phyloP scores from a whole-genome alignment of 768 basidiomycete genomes.

The Mycena olivaceomarginata region DNA sequence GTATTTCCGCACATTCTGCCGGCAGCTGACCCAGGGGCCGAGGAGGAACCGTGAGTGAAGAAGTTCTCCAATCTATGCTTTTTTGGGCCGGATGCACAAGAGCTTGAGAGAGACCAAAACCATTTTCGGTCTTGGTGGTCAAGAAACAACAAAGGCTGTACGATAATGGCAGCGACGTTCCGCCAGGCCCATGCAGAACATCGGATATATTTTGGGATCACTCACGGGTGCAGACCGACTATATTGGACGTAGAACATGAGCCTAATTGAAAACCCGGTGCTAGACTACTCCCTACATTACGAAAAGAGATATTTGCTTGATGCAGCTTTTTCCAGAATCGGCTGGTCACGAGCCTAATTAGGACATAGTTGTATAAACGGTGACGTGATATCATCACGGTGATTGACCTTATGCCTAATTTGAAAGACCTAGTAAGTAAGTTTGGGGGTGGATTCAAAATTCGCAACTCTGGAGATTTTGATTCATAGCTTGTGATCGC shows the following conservation, averaged over 20 bases:
- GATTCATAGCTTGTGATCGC: too few relatives aligned
- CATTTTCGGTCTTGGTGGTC: not conserved
- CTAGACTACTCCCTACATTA: not conserved
- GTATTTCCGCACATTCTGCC: too few relatives aligned
- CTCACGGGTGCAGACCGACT: not conserved
- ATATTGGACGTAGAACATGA: not conserved
- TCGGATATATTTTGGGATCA: not conserved
- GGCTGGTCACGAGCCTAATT: not conserved
- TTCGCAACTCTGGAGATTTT: not conserved
- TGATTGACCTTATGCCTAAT: not conserved
- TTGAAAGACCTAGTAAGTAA: not conserved
- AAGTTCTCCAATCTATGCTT: too few relatives aligned
- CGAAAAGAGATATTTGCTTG: not conserved
- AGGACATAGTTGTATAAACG: not conserved
- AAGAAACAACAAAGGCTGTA: constrained; percentile 4
- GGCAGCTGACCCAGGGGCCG: too few relatives aligned
- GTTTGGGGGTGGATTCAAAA: constrained; percentile 4
- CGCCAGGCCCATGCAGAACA: not conserved
- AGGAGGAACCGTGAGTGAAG: too few relatives aligned
- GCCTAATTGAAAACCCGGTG: not conserved
- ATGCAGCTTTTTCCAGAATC: not conserved
- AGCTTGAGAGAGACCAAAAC: not conserved
- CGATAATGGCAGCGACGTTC: not conserved
- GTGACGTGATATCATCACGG: not conserved
- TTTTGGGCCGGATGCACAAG: not conserved